Conservation (phyloP, 1,284 basidiomycete genomes). For the Ceratobasidium sp. region DNA sequence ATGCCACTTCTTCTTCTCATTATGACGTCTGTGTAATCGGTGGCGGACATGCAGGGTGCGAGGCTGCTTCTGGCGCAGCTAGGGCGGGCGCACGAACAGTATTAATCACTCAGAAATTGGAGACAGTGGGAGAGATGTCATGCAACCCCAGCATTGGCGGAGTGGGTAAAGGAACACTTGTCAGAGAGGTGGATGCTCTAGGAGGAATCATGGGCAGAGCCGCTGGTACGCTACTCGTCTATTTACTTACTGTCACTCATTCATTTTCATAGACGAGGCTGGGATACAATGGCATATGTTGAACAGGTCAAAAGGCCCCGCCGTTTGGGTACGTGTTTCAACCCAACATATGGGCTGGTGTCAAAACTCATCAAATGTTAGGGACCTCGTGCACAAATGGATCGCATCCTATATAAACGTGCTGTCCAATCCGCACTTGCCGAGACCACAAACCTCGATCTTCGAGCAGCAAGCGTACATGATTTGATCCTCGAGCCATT, state of each 20-base stretch:
- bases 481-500: conserved; percentile 71
- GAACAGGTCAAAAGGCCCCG: conserved; percentile 85
- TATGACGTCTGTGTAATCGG: conserved; percentile 78
- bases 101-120: conserved; percentile 79
- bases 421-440: conserved; percentile 77
- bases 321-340: conserved; percentile 79
- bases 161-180: conserved; percentile 88
- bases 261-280: conserved; percentile 67
- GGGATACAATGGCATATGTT: conserved; percentile 88
- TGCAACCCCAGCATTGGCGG: conserved; percentile 91
- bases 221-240: conserved; percentile 60
- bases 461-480: conserved; percentile 77
- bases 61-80: conserved; percentile 86
- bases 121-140: conserved; percentile 86
- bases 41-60: conserved; percentile 91
- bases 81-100: conserved; percentile 81
- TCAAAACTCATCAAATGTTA: conserved; percentile 48
- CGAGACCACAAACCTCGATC: conserved; percentile 70
- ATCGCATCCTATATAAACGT: conserved; percentile 80
- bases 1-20: background rate
- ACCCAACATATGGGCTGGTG: no score
- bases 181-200: conserved; percentile 86
- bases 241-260: background rate
- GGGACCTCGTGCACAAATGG: conserved; percentile 91
- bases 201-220: conserved; percentile 81